Percentiles rank a stretch among this genome's conserved stretches.
phyloP scores from a whole-genome alignment of 305 asterid genomes.

The Ilex paraguariensis region DNA sequence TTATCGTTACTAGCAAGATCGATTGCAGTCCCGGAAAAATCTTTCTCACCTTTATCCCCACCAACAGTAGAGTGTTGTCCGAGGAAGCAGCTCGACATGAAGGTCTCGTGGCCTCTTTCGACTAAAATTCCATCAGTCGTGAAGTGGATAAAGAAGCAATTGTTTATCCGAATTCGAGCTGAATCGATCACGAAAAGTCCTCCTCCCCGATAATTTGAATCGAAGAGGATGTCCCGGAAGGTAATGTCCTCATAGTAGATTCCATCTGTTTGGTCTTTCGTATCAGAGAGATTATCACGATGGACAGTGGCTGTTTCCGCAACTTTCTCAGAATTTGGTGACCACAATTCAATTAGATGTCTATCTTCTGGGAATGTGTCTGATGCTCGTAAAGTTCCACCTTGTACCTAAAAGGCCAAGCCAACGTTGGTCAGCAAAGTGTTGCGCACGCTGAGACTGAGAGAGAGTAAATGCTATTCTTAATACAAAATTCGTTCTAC shows the following conservation, averaged over 20 bases:
- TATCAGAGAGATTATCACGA: slow-evolving; percentile 5
- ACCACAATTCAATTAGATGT: slow-evolving; percentile 49
- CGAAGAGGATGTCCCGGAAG: slow-evolving; percentile 52
- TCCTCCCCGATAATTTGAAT: slow-evolving; percentile 48
- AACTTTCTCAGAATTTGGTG: slow-evolving; percentile 28
- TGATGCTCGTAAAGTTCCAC: slow-evolving; percentile 58
- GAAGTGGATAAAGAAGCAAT: slow-evolving; percentile 50
- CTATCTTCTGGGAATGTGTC: slow-evolving; percentile 41
- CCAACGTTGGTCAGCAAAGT: not conserved
- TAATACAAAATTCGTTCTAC: too few species aligned
- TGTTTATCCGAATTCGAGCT: slow-evolving; percentile 33
- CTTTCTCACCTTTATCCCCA: slow-evolving; percentile 35
- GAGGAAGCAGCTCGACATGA: slow-evolving; percentile 38
- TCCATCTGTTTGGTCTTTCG: slow-evolving; percentile 27
- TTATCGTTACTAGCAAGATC: slow-evolving; percentile 62
- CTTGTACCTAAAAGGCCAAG: slow-evolving; percentile 22
- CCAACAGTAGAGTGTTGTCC: slow-evolving; percentile 64
- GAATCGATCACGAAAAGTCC: slow-evolving; percentile 44
- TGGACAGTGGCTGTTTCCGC: not conserved
- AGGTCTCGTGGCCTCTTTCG: slow-evolving; percentile 51
- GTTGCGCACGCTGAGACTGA: too few species aligned
- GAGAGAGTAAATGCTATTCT: not conserved
- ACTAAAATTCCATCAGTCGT: slow-evolving; percentile 42
- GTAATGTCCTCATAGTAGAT: slow-evolving; percentile 48
- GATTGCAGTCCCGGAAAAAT: slow-evolving; percentile 35